Evolutionary conservation across 768 basidiomycete genomes (phyloP), one percentile per base, ranked within the genome.

Genomic region (Infundibulicybe gibba): DNA sequence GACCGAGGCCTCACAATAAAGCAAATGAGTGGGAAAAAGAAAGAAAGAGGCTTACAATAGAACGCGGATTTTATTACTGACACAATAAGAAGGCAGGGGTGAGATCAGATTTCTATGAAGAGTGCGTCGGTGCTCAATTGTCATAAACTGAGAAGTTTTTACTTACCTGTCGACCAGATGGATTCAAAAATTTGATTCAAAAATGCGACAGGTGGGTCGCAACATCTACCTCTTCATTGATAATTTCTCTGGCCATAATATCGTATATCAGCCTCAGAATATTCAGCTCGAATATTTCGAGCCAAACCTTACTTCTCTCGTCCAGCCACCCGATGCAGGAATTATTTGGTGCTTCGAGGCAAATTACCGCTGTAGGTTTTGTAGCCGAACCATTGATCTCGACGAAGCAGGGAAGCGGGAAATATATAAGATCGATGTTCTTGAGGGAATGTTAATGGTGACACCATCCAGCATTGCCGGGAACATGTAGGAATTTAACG

Each of bases 71-170:
- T 48, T 61, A 68, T 56, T 74, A 72, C 47, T 47, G 55, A 3
- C 59, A 63, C 49, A 70, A 71, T 54, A 61, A 56, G 49, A 72
- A 56, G 43, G 62, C 66, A 3, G 71, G 69, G 69, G 71, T 73
- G 71, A 71, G 58, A 38, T 19, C 50, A 13, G 49, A 49, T 3
- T 42, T 69, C 1, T 72, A 64, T 49, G 53, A 69, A 48, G 64
- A 68, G 60, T 70, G 34, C 41, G 61, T 57, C 8, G 25, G 25
- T 25, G 8, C n/a, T n/a, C n/a, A n/a, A n/a, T n/a, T n/a, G n/a
- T n/a, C 25, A 25, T 25, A 25, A 25, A 3, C 3, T 25, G 25
- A 25, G 25, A 8, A 25, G 8, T n/a, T n/a, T n/a, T n/a, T n/a
- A n/a, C n/a, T n/a, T n/a, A n/a, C n/a, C n/a, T n/a, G 25, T 8